Evolutionary conservation across 371 early-diverging fungal genomes (phyloP), one percentile per base, ranked within the genome.

Genomic region (Mucor racemosus): DNA sequence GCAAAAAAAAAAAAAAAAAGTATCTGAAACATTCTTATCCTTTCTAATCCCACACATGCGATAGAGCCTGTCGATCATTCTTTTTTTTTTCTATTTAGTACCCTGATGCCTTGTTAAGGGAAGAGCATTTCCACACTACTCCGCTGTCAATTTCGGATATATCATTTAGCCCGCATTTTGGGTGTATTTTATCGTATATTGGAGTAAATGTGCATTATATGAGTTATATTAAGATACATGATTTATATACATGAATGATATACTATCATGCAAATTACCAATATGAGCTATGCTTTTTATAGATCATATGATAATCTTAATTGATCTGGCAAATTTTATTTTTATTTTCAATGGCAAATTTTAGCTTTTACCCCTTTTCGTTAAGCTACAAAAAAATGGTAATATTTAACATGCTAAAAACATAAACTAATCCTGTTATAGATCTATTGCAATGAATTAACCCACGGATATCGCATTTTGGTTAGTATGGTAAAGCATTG

Each of bases 351-450:
- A 50, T 26, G 11, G 13, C 26, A 50, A 38, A 21, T 53, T 53
- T 53, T 13, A 31, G 53, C 53, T 53, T 53, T 53, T 53, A 53
- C 53, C 53, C 31, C 53, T 53, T 53, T 53, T 53, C 53, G 53
- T 53, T 53, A 53, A 53, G 9, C 53, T 26, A 53, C n/a, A n/a
- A n/a, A n/a, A n/a, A n/a, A n/a, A n/a, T n/a, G n/a, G n/a, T 14
- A 53, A 53, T 21, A 15, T 50, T 21, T 50, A 53, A 31, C 21
- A 53, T 53, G 14, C 53, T 53, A 53, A 53, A 53, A 53, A 53
- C 13, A 13, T 21, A 53, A 53, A 53, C 53, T 53, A 53, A 14
- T 11, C 53, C 53, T 53, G 14, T 31, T 53, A 53, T 26, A 26
- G 53, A 31, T 53, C 53, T 21, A 14, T 31, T 53, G 19, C 19